These are phyloP conservation scores for Aegilops longissima DNA, from an alignment of 176 grass and related monocot species.

Conservation along the genomic window DNA sequence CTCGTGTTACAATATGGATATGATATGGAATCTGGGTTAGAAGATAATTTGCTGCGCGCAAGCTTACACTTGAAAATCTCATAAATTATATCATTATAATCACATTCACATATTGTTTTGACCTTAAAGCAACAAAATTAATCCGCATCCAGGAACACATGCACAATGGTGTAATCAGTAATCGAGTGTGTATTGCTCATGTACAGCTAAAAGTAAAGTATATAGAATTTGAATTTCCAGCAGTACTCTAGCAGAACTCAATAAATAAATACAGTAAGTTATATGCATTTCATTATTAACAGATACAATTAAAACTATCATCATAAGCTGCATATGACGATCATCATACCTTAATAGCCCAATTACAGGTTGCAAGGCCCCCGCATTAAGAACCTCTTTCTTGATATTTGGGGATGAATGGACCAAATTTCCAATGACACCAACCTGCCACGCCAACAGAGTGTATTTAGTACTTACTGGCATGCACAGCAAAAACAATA, in stretches of 20 bases:
- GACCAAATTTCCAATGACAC: conserved; percentile 98
- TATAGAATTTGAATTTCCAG: neutral
- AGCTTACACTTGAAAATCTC: neutral
- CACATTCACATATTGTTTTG: neutral
- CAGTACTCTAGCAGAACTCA: conserved; percentile 14
- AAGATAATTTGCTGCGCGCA: neutral
- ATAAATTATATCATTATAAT: conserved; percentile 12
- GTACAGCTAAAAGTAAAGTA: neutral
- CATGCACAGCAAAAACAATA: conserved; percentile 19
- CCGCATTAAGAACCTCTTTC: conserved; percentile 96
- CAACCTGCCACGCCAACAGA: conserved; percentile 64
- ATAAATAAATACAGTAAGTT: conserved; percentile 19
- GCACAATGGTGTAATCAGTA: conserved; percentile 14
- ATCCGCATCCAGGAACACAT: conserved; percentile 21
- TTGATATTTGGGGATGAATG: conserved; percentile 99
- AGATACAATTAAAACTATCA: conserved; percentile 38
- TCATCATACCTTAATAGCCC: conserved; percentile 89
- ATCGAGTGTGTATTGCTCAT: neutral
- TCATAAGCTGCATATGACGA: conserved; percentile 1
- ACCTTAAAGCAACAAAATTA: conserved; percentile 20
- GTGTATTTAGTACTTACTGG: neutral
- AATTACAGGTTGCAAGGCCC: conserved; percentile 96
- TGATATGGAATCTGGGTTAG: neutral
- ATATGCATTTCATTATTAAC: conserved; percentile 31
- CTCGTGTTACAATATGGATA: neutral